phyloP scores from a whole-genome alignment of 169 alveolate species.

The Plasmodium sp. region DNA sequence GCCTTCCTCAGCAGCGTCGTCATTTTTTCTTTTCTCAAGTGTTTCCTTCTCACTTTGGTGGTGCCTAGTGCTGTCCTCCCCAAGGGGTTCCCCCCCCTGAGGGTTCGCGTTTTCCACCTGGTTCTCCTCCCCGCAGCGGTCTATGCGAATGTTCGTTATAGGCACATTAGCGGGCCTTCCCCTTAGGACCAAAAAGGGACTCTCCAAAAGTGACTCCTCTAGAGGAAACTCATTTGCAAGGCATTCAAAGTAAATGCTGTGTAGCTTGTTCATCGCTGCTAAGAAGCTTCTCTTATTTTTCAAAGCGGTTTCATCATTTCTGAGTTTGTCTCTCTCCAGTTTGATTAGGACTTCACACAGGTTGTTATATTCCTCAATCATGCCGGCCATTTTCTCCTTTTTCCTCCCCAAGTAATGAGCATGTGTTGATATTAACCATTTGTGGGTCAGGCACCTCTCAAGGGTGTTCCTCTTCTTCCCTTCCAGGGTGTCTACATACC shows the following conservation, averaged over 20 bases:
- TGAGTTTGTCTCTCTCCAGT: constrained; percentile 36
- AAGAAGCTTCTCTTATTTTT: constrained; percentile 40
- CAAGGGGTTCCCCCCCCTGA: not conserved
- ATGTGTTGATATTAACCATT: constrained; percentile 34
- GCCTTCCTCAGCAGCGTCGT: not conserved
- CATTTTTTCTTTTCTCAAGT: not conserved
- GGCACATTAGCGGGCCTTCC: not conserved
- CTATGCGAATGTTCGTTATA: constrained; percentile 3
- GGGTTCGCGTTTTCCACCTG: not conserved
- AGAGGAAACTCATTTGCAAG: not conserved
- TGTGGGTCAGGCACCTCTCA: not conserved
- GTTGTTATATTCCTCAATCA: constrained; percentile 28
- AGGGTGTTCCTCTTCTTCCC: not conserved
- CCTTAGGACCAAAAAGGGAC: constrained; percentile 51
- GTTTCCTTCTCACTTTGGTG: not conserved
- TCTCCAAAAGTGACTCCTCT: not conserved
- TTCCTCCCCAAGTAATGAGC: constrained; percentile 2
- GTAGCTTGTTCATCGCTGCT: constrained; percentile 29
- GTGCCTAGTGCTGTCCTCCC: not conserved
- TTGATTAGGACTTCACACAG: constrained; percentile 35
- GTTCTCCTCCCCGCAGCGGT: not conserved
- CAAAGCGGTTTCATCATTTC: constrained; percentile 43
- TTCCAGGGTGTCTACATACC: constrained; percentile 12
- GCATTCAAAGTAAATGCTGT: constrained; percentile 25
- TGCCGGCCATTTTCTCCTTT: constrained; percentile 1